Conservation (phyloP, 2,329 filamentous ascomycete species). For the Hirsutella minnesotensis region DNA sequence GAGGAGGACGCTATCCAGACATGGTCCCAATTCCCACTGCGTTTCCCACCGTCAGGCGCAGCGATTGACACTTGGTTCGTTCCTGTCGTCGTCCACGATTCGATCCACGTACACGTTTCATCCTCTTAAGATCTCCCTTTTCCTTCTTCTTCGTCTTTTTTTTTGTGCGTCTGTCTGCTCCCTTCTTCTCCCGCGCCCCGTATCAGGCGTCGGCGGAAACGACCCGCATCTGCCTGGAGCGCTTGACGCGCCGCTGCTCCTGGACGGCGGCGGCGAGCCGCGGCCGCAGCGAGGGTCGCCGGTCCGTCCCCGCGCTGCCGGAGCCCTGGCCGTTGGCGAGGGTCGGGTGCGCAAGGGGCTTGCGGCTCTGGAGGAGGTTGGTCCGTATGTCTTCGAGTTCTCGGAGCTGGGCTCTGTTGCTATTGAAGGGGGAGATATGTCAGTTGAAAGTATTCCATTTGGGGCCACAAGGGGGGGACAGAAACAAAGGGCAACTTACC, state of each 20-base stretch:
- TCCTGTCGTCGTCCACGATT: no score
- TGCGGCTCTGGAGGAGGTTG: slow-evolving; percentile 26
- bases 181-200: not conserved
- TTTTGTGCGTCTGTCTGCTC: not conserved
- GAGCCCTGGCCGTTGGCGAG: slow-evolving; percentile 6
- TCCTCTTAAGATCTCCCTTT: no score
- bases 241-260: slow-evolving; percentile 31
- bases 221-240: slow-evolving; percentile 26
- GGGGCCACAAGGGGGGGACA: slow-evolving; percentile 5
- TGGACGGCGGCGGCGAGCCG: slow-evolving; percentile 38
- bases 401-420: slow-evolving; percentile 83
- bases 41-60: no score
- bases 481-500: slow-evolving; percentile 50
- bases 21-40: no score
- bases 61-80: no score
- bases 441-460: not conserved
- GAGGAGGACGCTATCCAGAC: no score
- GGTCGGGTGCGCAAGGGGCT: slow-evolving; percentile 18
- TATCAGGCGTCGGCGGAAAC: slow-evolving; percentile 10
- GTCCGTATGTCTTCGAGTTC: slow-evolving; percentile 70
- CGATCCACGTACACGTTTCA: no score
- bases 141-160: not conserved
- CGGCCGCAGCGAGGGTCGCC: slow-evolving; percentile 24
- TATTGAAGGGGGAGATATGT: slow-evolving; percentile 25
- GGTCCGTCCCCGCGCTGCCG: not conserved